Base-by-base conservation (phyloP, 169 alveolate genomes). In the Eimeria sp. region DNA sequence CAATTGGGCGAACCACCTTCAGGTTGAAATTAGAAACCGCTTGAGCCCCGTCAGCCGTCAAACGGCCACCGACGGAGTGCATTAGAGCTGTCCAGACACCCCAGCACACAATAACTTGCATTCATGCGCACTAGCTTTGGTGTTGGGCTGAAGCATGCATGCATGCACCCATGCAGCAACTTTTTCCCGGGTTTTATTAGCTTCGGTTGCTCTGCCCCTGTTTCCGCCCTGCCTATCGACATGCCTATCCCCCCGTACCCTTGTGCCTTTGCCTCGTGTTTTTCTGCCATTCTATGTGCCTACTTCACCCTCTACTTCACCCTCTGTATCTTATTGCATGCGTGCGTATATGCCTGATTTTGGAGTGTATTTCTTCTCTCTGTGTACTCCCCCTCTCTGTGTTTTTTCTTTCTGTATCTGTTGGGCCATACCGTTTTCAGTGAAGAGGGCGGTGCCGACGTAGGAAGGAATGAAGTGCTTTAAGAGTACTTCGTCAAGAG, bases 391-490 rank as follows among this genome's bases (percentile, higher is more conserved):
- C n/a, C 54, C 54, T 25, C 30, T 23, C 27, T 62, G 27, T 62
- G 27, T 20, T 33, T 2, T 25, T 62, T 16, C 30, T 20, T 25
- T 16, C 30, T 14, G 71, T 62, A 1, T 62, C 71, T 62, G 30
- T 62, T 25, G 80, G 40, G 9, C 8, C 68, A 9, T 30, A 56
- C 90, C 90, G 66, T 60, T 60, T 37, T 85, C 82, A 4, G 80
- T 37, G 80, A 60, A 30, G 58, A 60, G 93, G 80, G 78, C 78
- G 0, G 93, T 64, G 49, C 80, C 93, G 37, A 85, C 80, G 82
- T 85, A 85, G 16, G 93, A 40, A 9, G 78, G 93, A 18, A 64
- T 49, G 76, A 54, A 85, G 93, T 85, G 93, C 30, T 58, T 85
- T 8, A 58, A 62, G 33, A 85, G 93, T 56, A 85, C 46, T 27